These are phyloP conservation scores for Blastobotrys aristatus DNA, from an alignment of 1,139 yeast species.

Conservation along the genomic window DNA sequence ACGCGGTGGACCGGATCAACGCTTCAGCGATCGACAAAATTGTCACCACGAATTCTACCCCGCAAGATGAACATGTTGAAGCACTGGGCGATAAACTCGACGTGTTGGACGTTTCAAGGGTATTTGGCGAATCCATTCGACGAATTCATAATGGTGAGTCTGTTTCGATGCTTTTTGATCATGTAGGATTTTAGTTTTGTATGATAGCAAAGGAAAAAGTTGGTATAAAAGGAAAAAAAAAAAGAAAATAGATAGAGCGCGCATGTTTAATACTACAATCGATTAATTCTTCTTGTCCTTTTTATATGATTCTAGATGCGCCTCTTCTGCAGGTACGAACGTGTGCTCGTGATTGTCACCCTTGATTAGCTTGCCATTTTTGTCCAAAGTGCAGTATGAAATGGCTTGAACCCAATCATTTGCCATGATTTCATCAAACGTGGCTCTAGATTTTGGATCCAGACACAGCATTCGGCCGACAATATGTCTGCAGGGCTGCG, in stretches of 20 bases:
- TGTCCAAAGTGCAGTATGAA: constrained; percentile 39
- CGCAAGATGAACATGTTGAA: constrained; percentile 57
- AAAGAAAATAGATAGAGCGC: background rate
- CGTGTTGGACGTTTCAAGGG: constrained; percentile 79
- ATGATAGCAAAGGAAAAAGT: background rate
- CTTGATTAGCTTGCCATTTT: constrained; percentile 40
- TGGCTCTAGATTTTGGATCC: constrained; percentile 64
- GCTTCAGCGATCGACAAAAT: constrained; percentile 74
- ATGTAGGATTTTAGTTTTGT: constrained; percentile 31
- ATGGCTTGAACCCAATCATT: constrained; percentile 75
- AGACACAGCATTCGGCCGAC: constrained; percentile 68
- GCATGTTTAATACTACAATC: background rate
- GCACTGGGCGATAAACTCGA: constrained; percentile 60
- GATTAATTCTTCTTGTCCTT: constrained; percentile 1
- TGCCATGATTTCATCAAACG: constrained; percentile 57
- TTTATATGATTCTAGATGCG: constrained; percentile 42
- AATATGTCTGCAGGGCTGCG: constrained; percentile 78
- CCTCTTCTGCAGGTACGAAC: constrained; percentile 46
- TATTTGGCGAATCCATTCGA: constrained; percentile 91
- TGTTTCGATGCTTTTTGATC: constrained; percentile 88
- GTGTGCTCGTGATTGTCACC: constrained; percentile 56
- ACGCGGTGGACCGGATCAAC: constrained; percentile 69
- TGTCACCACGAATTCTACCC: constrained; percentile 89
- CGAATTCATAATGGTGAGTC: constrained; percentile 96
- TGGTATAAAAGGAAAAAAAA: background rate